Evolutionary conservation across 352 stramenopile genomes (phyloP).

Genomic region (Globisporangium echinulatum): DNA sequence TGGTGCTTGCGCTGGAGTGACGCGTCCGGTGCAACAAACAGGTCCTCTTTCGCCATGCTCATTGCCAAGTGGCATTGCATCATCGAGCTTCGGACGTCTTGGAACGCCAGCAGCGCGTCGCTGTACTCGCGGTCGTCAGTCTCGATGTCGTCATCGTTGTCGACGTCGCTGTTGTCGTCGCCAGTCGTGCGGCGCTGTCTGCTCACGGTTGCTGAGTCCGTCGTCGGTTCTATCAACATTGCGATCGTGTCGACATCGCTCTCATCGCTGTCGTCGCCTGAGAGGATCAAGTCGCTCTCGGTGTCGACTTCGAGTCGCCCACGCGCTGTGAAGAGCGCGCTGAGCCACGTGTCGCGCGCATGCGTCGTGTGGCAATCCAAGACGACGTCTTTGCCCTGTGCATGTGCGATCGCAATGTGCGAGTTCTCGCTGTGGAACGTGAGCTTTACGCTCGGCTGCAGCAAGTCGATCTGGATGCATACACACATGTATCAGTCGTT

Average conservation of each 20-base stretch:
- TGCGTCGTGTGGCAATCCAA: slow-evolving; percentile 42
- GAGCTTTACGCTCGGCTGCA: slow-evolving; percentile 41
- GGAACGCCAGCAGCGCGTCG: slow-evolving; percentile 47
- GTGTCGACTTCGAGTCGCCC: slow-evolving; percentile 28
- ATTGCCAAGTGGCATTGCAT: slow-evolving; percentile 53
- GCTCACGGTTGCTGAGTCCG: too few species aligned
- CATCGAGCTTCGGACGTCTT: slow-evolving; percentile 59
- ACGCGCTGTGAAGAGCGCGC: slow-evolving; percentile 45
- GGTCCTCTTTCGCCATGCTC: slow-evolving; percentile 22
- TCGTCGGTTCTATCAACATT: too few species aligned
- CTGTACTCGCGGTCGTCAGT: slow-evolving; percentile 33
- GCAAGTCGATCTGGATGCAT: slow-evolving; percentile 43
- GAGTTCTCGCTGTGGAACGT: slow-evolving; percentile 59
- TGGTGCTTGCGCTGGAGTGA: slow-evolving; percentile 16
- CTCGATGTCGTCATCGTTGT: too few species aligned
- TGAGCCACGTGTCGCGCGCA: slow-evolving; percentile 58
- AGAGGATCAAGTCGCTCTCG: slow-evolving; percentile 39
- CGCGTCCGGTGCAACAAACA: slow-evolving; percentile 14
- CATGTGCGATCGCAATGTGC: slow-evolving; percentile 40
- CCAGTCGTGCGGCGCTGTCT: not conserved
- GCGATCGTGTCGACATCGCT: slow-evolving; percentile 2
- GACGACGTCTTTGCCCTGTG: slow-evolving; percentile 27
- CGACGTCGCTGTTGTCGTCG: not conserved
- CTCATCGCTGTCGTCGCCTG: slow-evolving; percentile 31
- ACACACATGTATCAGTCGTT: not conserved